Base-by-base conservation (phyloP, 208 protist genomes). In the Crithidia bombi region DNA sequence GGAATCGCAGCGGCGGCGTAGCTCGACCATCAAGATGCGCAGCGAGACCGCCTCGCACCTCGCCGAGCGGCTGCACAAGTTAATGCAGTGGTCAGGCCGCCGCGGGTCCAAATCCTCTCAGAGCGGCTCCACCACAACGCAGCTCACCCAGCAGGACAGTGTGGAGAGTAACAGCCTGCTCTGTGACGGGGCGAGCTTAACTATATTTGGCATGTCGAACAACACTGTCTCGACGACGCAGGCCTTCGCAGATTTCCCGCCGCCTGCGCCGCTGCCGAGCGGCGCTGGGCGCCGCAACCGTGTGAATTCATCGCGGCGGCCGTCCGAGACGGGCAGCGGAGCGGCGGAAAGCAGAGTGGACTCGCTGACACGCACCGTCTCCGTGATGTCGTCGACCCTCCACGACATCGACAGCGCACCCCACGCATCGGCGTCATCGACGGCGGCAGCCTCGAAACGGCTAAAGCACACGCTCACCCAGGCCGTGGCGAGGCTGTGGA, bases 401-500 rank as follows among this genome's bases (percentile, higher is more conserved):
- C 33, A 6, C 10, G 58, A 41, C 0, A 32, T 6, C 19, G 36
- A 54, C 33, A 7, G 9, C 39, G 26, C 39, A 17, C 17, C 2
- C 25, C 9, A 19, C 26, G 5, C 9, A 11, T 28, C 9, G 1
- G 36, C 15, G 4, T 52, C 58, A 5, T 10, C 43, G n/a, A 25
- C 25, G 43, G 26, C 10, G 3, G 19, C 2, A 5, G 11, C 58
- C 6, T 19, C 23, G 32, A 56, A 49, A n/a, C 3, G 19, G 32
- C 61, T 32, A 0, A 39, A 33, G 46, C 61, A 15, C 11, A 56
- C 61, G 30, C 0, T 56, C 1, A 19, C 23, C 5, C 19, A 23
- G 15, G 35, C 61, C 1, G 30, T 66, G 33, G 17, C 61, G 23
- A 43, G 46, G 61, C 23, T 66, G 44, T 56, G 44, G 33, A 56